Conservation (phyloP, 176 grass and related monocot genomes). For the Eremochloa ophiuroides region DNA sequence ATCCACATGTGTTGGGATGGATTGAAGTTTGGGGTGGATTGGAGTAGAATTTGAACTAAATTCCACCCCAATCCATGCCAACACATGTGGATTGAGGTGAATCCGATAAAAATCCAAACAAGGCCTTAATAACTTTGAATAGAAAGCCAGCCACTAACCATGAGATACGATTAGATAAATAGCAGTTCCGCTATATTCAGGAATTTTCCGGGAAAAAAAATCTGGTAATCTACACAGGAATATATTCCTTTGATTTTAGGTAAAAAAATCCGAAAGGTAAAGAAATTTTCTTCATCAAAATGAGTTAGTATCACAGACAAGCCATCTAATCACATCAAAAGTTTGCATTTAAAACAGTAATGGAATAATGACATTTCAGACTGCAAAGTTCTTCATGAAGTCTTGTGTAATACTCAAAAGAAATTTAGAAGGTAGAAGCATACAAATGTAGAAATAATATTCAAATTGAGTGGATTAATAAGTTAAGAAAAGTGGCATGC, state of each 20-base stretch:
- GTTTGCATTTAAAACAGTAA: neutral
- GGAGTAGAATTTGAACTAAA: no score
- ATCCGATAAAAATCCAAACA: no score
- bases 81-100: no score
- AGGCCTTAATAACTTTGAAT: neutral
- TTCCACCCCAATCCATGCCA: no score
- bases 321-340: neutral
- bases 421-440: neutral
- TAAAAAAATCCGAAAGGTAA: neutral
- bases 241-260: neutral
- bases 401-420: neutral
- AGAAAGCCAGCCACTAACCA: neutral
- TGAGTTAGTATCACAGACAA: neutral
- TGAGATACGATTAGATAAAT: neutral
- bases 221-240: neutral
- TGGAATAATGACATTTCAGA: neutral
- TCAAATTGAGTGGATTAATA: neutral
- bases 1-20: no score
- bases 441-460: constrained; percentile 5
- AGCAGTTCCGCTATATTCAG: neutral
- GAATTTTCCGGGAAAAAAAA: neutral
- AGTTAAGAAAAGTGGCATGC: neutral
- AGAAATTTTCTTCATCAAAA: constrained; percentile 7
- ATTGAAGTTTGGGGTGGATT: no score
- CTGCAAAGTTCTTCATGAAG: neutral